Evolutionary conservation across 1,284 basidiomycete species (phyloP).

Genomic region (Fistulinella cinereoalba): DNA sequence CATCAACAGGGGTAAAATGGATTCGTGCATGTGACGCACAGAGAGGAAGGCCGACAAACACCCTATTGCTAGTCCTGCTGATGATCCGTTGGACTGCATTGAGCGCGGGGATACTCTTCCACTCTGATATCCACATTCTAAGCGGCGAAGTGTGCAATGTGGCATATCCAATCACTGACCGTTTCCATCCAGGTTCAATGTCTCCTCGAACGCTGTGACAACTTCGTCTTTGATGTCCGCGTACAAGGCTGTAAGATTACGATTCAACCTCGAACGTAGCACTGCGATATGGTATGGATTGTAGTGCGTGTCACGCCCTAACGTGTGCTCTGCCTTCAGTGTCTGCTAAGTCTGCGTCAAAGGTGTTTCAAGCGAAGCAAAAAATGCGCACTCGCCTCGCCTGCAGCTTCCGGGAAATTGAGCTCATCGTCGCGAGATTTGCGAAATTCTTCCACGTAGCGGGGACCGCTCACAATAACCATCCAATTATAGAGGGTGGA

Average conservation of each 20-base stretch:
- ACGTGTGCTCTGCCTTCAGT: slow-evolving; percentile 2
- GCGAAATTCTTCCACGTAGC: slow-evolving; percentile 42
- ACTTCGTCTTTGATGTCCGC: slow-evolving; percentile 36
- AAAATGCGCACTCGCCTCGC: slow-evolving; percentile 5
- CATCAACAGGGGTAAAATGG: background rate
- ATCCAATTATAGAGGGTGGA: slow-evolving; percentile 39
- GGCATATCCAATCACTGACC: slow-evolving; percentile 18
- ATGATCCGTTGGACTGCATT: slow-evolving; percentile 26
- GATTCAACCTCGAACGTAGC: slow-evolving; percentile 32
- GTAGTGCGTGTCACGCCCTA: slow-evolving; percentile 23
- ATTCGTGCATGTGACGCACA: slow-evolving; percentile 27
- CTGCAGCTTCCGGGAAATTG: slow-evolving; percentile 3
- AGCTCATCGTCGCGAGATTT: slow-evolving; percentile 37
- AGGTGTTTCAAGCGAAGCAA: background rate
- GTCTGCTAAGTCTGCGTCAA: background rate
- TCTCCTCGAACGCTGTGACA: slow-evolving; percentile 27
- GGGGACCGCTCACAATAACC: slow-evolving; percentile 37
- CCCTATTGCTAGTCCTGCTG: slow-evolving; percentile 36
- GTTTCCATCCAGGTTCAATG: slow-evolving; percentile 12
- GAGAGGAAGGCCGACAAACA: slow-evolving; percentile 41
- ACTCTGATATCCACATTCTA: slow-evolving; percentile 21
- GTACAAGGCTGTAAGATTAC: slow-evolving; percentile 27
- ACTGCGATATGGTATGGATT: slow-evolving; percentile 31
- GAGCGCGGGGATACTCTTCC: slow-evolving; percentile 26
- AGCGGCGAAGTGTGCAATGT: background rate